Conservation (phyloP, 2,329 filamentous ascomycete genomes). For the Aspergillus eucalypticola region DNA sequence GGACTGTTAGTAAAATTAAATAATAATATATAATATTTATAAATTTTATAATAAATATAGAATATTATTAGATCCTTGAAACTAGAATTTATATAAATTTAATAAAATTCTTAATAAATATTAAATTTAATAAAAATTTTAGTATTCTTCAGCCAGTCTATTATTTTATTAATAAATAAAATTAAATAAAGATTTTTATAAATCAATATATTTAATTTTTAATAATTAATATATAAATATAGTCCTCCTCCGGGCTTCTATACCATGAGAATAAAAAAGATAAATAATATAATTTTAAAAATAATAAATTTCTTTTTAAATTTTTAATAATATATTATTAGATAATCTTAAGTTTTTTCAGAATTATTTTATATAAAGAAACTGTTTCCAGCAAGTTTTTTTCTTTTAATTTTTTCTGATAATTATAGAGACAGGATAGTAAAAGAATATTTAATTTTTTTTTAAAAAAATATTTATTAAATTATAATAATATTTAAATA, state of each 20-base stretch:
- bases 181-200: not conserved
- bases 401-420: not conserved
- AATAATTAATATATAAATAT: not conserved
- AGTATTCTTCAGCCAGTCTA: not conserved
- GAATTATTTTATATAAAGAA: not conserved
- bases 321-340: not conserved
- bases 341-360: not conserved
- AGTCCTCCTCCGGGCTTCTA: not conserved
- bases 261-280: not conserved
- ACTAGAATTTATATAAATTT: not conserved
- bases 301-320: not conserved
- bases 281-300: not conserved
- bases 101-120: not conserved
- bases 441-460: no score
- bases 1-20: not conserved
- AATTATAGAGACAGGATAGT: rapidly evolving
- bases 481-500: not conserved
- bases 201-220: not conserved
- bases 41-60: not conserved
- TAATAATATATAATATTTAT: not conserved
- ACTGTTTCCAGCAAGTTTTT: not conserved
- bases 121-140: not conserved
- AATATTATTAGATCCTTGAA: not conserved
- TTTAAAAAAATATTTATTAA: no score
- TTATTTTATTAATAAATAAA: not conserved